Evolutionary conservation across 352 stramenopile genomes (phyloP).

Genomic region (Pythium dissimile): DNA sequence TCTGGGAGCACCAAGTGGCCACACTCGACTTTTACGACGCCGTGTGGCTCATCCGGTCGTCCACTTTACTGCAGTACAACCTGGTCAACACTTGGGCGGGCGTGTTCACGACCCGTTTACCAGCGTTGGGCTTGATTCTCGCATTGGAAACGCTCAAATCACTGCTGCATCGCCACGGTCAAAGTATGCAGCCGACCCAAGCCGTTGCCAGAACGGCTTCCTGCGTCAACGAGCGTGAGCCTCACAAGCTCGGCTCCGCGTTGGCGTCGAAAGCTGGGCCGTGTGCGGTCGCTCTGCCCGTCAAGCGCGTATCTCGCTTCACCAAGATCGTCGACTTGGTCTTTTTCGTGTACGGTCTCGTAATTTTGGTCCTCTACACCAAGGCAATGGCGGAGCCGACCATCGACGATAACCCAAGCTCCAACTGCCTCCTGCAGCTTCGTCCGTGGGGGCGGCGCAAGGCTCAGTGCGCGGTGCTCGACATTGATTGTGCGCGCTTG

Average conservation of each 20-base stretch:
- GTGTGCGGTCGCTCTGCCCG: neutral
- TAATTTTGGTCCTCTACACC: conserved; percentile 15
- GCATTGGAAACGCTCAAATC: conserved; percentile 19
- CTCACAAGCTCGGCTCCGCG: too few relatives aligned
- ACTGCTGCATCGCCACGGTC: conserved; percentile 9
- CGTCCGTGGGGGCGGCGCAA: conserved; percentile 15
- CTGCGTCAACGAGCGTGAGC: too few relatives aligned
- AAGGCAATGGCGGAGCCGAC: conserved; percentile 13
- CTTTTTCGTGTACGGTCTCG: conserved; percentile 16
- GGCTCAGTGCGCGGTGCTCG: conserved; percentile 13
- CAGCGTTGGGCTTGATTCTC: conserved; percentile 16
- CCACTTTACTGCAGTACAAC: conserved; percentile 21
- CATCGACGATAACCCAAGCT: conserved; percentile 4
- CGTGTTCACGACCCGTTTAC: conserved; percentile 19
- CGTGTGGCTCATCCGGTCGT: conserved; percentile 24
- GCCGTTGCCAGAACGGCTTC: too few relatives aligned
- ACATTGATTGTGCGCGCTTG: conserved; percentile 16
- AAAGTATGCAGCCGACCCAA: neutral
- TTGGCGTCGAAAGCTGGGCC: neutral
- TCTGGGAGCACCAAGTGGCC: conserved; percentile 22
- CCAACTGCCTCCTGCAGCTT: conserved; percentile 18
- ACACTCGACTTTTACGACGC: conserved; percentile 21
- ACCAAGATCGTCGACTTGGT: conserved; percentile 1
- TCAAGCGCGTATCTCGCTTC: conserved; percentile 4
- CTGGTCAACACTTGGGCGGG: conserved; percentile 22